Conservation (phyloP, 768 basidiomycete genomes). For the Scleroderma citrinum region DNA sequence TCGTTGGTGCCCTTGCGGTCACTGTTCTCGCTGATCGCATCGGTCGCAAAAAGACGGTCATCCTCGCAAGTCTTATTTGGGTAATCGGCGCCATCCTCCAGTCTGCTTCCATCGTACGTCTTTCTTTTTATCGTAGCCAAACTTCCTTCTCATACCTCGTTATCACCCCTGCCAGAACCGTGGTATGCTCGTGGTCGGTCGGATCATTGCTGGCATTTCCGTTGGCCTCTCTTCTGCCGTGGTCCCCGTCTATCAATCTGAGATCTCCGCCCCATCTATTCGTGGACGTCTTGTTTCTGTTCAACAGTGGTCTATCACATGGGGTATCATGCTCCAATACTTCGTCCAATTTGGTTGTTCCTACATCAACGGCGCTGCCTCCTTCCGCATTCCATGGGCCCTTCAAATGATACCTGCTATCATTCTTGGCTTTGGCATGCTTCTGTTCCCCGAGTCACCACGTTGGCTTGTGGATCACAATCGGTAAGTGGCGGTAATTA, state of each 20-base stretch:
- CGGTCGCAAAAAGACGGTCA: conserved; percentile 62
- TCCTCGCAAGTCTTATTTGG: conserved; percentile 65
- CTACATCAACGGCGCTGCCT: conserved; percentile 56
- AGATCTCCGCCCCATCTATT: conserved; percentile 65
- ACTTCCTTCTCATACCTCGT: background rate
- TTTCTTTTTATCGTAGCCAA: background rate
- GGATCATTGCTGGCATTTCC: conserved; percentile 61
- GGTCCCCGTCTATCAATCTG: conserved; percentile 72
- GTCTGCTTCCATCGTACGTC: conserved; percentile 45
- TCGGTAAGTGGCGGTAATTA: conserved; percentile 27
- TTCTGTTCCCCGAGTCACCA: conserved; percentile 62
- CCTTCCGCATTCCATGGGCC: conserved; percentile 79
- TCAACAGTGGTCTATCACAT: conserved; percentile 78
- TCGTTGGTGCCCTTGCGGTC: conserved; percentile 60
- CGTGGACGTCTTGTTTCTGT: conserved; percentile 71
- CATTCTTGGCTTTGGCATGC: conserved; percentile 62
- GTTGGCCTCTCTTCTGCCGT: conserved; percentile 62
- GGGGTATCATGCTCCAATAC: conserved; percentile 74
- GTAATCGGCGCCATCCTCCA: conserved; percentile 69
- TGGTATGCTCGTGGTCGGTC: conserved; percentile 69
- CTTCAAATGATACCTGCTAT: conserved; percentile 76
- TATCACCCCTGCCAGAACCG: conserved; percentile 43
- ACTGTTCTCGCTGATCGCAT: conserved; percentile 57
- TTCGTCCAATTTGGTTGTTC: conserved; percentile 74
- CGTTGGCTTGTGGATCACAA: conserved; percentile 65